These are phyloP conservation scores for Trypanosoma melophagium DNA, from an alignment of 208 protist species.

Conservation along the genomic window DNA sequence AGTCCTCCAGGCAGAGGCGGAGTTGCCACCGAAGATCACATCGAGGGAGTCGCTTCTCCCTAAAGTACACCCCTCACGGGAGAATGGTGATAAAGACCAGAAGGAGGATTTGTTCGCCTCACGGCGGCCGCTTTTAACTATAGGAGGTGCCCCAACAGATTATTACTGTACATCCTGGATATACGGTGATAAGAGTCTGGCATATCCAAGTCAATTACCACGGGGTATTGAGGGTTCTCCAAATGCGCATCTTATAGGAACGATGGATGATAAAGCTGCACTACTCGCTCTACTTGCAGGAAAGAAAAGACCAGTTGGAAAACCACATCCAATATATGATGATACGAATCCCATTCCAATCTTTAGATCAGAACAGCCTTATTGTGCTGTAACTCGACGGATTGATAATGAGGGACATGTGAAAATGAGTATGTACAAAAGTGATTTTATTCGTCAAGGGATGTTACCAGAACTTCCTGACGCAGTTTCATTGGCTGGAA, in stretches of 20 bases:
- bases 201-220: constrained; percentile 75
- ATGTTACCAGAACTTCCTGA: constrained; percentile 73
- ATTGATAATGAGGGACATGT: constrained; percentile 76
- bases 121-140: constrained; percentile 28
- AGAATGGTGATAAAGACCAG: constrained; percentile 2
- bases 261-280: constrained; percentile 56
- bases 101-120: constrained; percentile 23
- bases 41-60: constrained; percentile 56
- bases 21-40: constrained; percentile 74
- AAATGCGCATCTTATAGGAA: constrained; percentile 44
- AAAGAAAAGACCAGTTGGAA: constrained; percentile 12
- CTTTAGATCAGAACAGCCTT: constrained; percentile 38
- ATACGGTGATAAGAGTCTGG: constrained; percentile 71
- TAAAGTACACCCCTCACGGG: constrained; percentile 14
- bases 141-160: constrained; percentile 27
- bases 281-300: constrained; percentile 59
- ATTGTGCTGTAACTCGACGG: constrained; percentile 49
- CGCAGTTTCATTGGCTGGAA: constrained; percentile 10
- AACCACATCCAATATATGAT: constrained; percentile 34
- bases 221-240: constrained; percentile 46
- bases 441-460: constrained; percentile 64
- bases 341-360: constrained; percentile 74
- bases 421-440: constrained; percentile 68
- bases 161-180: constrained; percentile 73
- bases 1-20: constrained; percentile 37